Base-by-base conservation (phyloP, 768 basidiomycete species). In the Astraeus odoratus region DNA sequence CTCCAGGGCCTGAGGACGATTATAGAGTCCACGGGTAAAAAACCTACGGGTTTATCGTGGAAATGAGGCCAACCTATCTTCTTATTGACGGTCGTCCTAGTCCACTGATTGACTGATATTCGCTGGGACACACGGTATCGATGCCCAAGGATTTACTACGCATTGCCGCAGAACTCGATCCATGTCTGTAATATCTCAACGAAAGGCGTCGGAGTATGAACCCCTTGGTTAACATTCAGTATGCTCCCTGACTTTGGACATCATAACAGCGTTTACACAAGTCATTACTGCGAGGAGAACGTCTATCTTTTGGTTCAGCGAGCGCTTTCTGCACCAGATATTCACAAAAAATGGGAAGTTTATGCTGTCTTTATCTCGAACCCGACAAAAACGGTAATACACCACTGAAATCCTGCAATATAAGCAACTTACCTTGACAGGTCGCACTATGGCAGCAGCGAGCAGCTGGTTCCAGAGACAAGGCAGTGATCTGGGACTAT, bases 251-350 rank as follows among this genome's bases (percentile, higher is more conserved):
- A 46, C 22, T 50, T 45, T 45, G n/a, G n/a, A n/a, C n/a, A n/a
- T n/a, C 22, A 22, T 26, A 55, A 67, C 44, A 59, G 59, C 47
- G 47, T 67, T 23, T 84, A 84, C 60, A 85, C 82, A 1, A 66
- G 66, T 3, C 75, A 67, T 53, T 86, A 78, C 48, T 86, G 83
- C 62, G 84, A 87, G 67, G 85, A 86, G 59, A 86, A 86, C 57
- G 63, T 84, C 26, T 86, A 83, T 50, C 62, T 80, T 33, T 69
- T 87, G 1, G 71, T 68, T 12, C 61, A 72, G 37, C 59, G 52
- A 4, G 76, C 85, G 52, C 48, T 63, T 9, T 43, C 55, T 24
- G 50, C 59, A 43, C 47, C 58, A 12, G 52, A 51, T 1, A 55
- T 69, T 27, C 48, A 48, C 8, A 52, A 53, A 4, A 35, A 43